Evolutionary conservation across 768 basidiomycete genomes (phyloP), one percentile per base, ranked within the genome.

Genomic region (Trametes sanguinea): DNA sequence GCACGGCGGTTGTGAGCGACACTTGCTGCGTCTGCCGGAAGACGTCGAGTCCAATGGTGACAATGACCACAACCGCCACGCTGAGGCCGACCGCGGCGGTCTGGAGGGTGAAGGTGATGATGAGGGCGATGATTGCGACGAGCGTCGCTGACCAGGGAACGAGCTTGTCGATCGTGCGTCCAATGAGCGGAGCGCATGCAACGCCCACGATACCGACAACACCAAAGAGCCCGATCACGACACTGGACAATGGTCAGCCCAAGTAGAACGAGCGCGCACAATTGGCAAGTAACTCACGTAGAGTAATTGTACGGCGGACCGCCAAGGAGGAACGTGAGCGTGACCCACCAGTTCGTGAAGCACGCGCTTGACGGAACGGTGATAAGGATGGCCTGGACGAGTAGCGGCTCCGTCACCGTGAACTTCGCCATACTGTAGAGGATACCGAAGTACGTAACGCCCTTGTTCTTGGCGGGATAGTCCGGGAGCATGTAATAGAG

Each of bases 131-230:
- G 6, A 85, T 77, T 7, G 82, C 83, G 46, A 85, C 68, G 32
- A 94, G 76, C 7, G 88, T 84, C 6, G 87, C 87, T 57, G 88
- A 85, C 92, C 92, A 95, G 0, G 89, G 88, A 0, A 90, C 80
- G 37, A 94, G 78, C 5, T 73, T 75, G 74, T 94, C 92, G 57
- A 94, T 81, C 11, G 83, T 65, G 46, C 80, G 81, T 0, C 93
- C 94, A 33, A 85, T 80, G 17, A 92, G 62, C 0, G 92, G 92
- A 0, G 88, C 88, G 57, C 84, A 73, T 7, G 85, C 75, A 6
- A 91, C 89, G 29, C 86, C 92, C 16, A 87, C 77, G 63, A 81
- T 74, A 16, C 82, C 82, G 9, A 82, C 71, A 3, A 83, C 74
- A 9, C 81, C 81, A 66, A 83, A 81, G 6, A 83, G 72, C 48